Evolutionary conservation across 129 eudicot genomes (phyloP), one percentile per base, ranked within the genome.

Genomic region (Lonicera japonica): DNA sequence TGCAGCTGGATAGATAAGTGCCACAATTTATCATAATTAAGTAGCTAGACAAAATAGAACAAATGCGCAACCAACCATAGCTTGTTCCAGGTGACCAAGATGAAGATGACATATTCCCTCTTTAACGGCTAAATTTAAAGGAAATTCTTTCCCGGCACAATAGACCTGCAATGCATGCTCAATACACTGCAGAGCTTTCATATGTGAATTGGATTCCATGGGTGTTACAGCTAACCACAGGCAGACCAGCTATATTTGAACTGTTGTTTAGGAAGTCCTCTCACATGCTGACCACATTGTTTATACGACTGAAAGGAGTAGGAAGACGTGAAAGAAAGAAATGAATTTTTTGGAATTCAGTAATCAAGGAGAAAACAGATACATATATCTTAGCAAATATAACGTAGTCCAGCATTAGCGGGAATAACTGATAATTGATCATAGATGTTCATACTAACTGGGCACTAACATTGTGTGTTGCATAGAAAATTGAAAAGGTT

Each of bases 31-130:
- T 5, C n/a, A 41, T 1, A 38, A n/a, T n/a, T n/a, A n/a, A 45
- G 47, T 24, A 43, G 63, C 16, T 20, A 10, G 19, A 64, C 13
- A 71, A 22, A 39, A 1, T 58, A 66, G n/a, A 58, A 23, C 34
- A 46, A 10, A 61, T 60, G 63, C 22, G 58, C 39, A 61, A 64
- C 72, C 41, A 54, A 83, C 99, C 96, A 87, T 90, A 20, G 96
- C 96, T 70, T 85, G 80, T 66, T 85, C 85, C 78, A 75, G 19
- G 77, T 85, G 43, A 47, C 91, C 86, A 29, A 92, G 91, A 74
- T 88, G 86, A 74, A 71, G 83, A 74, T 85, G 91, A 51, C 96
- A 92, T 72, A 92, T 70, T 62, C 99, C 99, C 63, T 94, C 89
- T 85, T 83, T 83, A 29, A 80, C 43, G 21, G 45, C 66, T 24